Evolutionary conservation across 768 basidiomycete genomes (phyloP), one percentile per base, ranked within the genome.

Genomic region (Hysterangium stoloniferum): DNA sequence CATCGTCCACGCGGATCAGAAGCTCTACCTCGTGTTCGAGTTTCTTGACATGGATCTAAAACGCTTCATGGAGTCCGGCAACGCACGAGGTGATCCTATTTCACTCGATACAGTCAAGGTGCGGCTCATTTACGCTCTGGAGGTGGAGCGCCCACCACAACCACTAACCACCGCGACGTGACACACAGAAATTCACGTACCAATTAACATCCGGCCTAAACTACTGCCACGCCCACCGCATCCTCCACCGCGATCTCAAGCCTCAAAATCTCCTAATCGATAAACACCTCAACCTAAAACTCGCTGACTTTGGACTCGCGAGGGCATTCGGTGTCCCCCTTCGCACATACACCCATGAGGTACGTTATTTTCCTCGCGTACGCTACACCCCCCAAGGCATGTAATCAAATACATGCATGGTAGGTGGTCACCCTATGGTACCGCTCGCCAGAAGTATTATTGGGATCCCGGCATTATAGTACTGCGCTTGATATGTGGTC

Each of bases 401-500:
- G 22, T 33, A 12, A 8, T 27, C 31, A 32, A 20, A 8, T 15
- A 32, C 35, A 12, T 8, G 27, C 40, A 29, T 42, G 29, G 4
- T 63, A 99, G 96, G 96, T 99, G 42, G 96, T 99, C 19, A 99
- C 96, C 8, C 76, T 99, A 33, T 99, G 96, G 96, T 99, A 99
- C 64, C 90, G 96, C 43, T 91, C 95, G 4, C 96, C 96, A 3
- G 96, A 99, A 66, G 95, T 99, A 44, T 73, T 99, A 17, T 82
- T 99, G 1, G 95, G 95, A 27, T 86, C 90, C 4, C 82, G 94
- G 36, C 93, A 98, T 65, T 99, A 99, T 69, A 85, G 91, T 13
- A 99, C 96, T 2, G 90, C 92, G 2, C 88, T 99, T 61, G 96
- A 99, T 69, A 96, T 98, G 91, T 99, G 96, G 96, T 94, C 91